These are phyloP conservation scores for Diplodia corticola DNA, from an alignment of 2,329 filamentous ascomycete genomes.

Conservation along the genomic window DNA sequence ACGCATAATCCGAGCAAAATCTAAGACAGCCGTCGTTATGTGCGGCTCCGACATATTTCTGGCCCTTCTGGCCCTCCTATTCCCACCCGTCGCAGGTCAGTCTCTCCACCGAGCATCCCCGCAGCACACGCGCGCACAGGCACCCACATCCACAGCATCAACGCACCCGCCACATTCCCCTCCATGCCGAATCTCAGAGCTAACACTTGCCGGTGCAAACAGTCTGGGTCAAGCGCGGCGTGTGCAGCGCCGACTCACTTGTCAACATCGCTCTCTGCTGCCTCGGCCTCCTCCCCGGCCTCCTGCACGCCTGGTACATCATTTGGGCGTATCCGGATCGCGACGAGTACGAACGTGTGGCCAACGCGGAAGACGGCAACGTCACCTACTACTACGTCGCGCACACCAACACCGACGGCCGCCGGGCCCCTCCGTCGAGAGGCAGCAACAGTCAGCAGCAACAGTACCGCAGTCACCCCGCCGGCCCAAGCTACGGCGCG, in stretches of 20 bases:
- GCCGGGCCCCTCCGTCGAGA: not conserved
- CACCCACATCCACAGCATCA: slow-evolving; percentile 6
- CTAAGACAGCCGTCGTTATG: slow-evolving; percentile 41
- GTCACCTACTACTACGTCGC: slow-evolving; percentile 75
- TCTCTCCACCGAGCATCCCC: slow-evolving; percentile 25
- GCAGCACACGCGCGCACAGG: slow-evolving; percentile 26
- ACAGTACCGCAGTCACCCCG: slow-evolving; percentile 15
- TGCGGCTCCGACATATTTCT: slow-evolving; percentile 63
- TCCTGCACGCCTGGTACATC: slow-evolving; percentile 97
- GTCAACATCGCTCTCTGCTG: slow-evolving; percentile 91
- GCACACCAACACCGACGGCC: slow-evolving; percentile 31
- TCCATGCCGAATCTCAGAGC: not conserved
- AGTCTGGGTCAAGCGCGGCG: slow-evolving; percentile 96
- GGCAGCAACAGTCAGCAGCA: not conserved
- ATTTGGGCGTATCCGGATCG: slow-evolving; percentile 92
- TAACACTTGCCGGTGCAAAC: slow-evolving; percentile 27
- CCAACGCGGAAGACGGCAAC: slow-evolving; percentile 56
- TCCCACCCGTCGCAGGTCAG: slow-evolving; percentile 60
- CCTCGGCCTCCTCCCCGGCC: slow-evolving; percentile 67
- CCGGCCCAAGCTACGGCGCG: slow-evolving; percentile 23
- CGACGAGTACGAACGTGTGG: slow-evolving; percentile 60
- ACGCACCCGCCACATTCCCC: not conserved
- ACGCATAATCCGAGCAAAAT: not conserved
- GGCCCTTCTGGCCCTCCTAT: slow-evolving; percentile 61
- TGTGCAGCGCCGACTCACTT: slow-evolving; percentile 88